Conservation (phyloP, 148 eudicot genomes). For the Chenopodium album region DNA sequence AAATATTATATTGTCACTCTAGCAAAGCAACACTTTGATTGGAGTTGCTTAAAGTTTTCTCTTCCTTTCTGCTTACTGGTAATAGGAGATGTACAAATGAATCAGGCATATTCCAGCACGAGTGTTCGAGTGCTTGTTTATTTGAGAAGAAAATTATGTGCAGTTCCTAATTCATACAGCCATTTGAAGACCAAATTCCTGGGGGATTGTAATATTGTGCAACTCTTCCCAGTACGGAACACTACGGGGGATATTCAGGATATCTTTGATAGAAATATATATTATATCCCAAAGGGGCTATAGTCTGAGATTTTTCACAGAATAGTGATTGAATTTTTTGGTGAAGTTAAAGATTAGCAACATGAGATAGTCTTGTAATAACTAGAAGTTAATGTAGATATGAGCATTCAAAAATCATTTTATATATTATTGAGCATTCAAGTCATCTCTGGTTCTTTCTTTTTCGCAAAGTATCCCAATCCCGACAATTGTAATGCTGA, state of each 20-base stretch:
- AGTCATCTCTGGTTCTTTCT: neutral
- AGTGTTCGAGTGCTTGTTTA: neutral
- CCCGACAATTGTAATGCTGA: neutral
- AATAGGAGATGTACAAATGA: neutral
- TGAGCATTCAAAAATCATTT: neutral
- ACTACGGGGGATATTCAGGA: neutral
- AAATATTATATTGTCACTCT: neutral
- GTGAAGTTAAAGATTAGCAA: neutral
- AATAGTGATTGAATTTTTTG: neutral
- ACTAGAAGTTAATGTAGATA: neutral
- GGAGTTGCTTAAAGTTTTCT: neutral
- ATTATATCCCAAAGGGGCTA: too few species aligned
- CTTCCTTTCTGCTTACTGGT: slow-evolving; percentile 16
- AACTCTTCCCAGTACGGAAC: neutral
- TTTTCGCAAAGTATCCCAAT: neutral
- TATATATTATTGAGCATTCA: neutral
- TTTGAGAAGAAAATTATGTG: slow-evolving; percentile 4
- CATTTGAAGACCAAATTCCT: neutral
- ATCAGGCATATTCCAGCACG: slow-evolving; percentile 3
- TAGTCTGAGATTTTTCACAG: neutral
- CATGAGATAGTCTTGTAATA: slow-evolving; percentile 14
- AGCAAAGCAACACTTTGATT: neutral
- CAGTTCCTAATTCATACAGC: slow-evolving; percentile 20
- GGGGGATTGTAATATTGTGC: neutral
- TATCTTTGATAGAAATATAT: neutral